Evolutionary conservation across 495 filamentous ascomycete species (phyloP).

Genomic region (Tuber melanosporum): DNA sequence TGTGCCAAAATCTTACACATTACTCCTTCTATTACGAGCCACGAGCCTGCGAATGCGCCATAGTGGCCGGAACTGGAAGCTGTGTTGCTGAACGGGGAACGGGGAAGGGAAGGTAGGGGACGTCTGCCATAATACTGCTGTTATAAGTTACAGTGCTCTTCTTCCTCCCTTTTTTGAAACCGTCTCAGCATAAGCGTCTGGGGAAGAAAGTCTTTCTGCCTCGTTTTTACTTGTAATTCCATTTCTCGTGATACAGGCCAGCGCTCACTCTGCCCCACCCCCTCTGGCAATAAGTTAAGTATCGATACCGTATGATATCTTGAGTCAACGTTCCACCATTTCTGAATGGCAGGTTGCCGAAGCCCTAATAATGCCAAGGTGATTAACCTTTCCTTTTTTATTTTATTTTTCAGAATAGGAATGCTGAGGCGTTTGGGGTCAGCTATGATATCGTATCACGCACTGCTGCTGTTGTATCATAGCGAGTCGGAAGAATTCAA

Average conservation of each 20-base stretch:
- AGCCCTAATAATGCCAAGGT: background rate
- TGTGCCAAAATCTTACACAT: background rate
- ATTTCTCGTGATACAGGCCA: background rate
- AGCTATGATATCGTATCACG: background rate
- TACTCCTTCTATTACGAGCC: slow-evolving; percentile 1
- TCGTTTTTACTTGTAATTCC: background rate
- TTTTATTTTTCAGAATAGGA: background rate
- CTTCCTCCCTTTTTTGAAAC: background rate
- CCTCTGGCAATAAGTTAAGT: background rate
- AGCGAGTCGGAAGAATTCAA: background rate
- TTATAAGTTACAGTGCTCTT: background rate
- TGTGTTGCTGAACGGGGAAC: background rate
- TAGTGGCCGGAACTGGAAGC: background rate
- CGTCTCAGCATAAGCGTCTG: background rate
- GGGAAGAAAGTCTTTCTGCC: background rate
- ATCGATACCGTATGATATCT: background rate
- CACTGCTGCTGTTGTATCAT: background rate
- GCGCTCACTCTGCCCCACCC: background rate
- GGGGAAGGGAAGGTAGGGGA: background rate
- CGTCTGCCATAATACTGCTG: background rate
- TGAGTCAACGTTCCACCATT: background rate
- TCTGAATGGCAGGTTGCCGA: slow-evolving; percentile 1
- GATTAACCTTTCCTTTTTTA: background rate
- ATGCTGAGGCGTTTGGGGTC: slow-evolving; percentile 1
- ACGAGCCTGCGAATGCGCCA: background rate